These are phyloP conservation scores for Artemisia tridentata DNA, from an alignment of 129 eudicot genomes.

Conservation along the genomic window DNA sequence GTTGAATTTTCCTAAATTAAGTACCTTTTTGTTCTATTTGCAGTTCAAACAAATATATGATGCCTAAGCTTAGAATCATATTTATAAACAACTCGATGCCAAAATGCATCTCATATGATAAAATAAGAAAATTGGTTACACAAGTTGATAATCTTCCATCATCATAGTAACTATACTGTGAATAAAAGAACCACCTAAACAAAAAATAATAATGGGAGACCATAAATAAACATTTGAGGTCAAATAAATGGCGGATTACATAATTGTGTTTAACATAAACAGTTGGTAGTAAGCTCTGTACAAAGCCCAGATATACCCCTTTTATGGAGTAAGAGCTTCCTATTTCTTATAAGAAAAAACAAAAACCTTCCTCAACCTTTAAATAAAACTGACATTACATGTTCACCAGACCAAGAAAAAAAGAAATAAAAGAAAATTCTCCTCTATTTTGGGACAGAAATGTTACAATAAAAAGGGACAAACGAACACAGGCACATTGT, in stretches of 20 bases:
- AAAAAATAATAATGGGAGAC: not conserved
- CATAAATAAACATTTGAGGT: constrained; percentile 8
- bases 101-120: no score
- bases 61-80: no score
- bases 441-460: constrained; percentile 19
- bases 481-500: constrained; percentile 5
- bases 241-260: constrained; percentile 28
- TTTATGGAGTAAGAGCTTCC: constrained; percentile 24
- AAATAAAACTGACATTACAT: constrained; percentile 9
- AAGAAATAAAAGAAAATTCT: not conserved
- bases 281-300: constrained; percentile 35
- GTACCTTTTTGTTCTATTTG: no score
- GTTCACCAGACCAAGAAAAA: not conserved
- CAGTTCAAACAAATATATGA: no score
- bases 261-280: constrained; percentile 20
- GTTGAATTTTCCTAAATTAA: no score
- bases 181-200: no score
- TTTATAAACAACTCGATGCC: no score
- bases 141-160: no score
- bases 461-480: not conserved
- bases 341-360: constrained; percentile 22
- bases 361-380: constrained; percentile 21
- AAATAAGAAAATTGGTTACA: no score
- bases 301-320: constrained; percentile 25
- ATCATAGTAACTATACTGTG: no score